These are phyloP conservation scores for Friedmanniomyces endolithicus DNA, from an alignment of 495 filamentous ascomycete species.

Conservation along the genomic window DNA sequence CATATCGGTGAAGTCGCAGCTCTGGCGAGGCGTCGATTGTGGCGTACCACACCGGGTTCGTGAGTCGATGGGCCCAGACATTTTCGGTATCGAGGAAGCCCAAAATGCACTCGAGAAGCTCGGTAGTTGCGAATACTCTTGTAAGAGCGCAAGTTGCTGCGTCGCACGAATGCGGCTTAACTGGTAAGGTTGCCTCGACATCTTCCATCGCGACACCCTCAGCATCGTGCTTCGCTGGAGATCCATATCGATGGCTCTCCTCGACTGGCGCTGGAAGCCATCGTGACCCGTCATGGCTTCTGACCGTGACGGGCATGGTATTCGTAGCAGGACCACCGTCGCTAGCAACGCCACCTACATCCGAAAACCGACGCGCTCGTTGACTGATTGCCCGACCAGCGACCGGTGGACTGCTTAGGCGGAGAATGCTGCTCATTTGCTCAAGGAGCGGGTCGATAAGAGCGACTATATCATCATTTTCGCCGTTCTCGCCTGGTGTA, in stretches of 20 bases:
- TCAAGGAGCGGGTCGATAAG: constrained; percentile 1
- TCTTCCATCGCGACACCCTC: neutral
- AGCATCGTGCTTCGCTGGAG: neutral
- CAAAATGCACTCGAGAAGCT: constrained; percentile 10
- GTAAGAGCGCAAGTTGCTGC: constrained; percentile 2
- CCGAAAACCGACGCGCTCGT: neutral
- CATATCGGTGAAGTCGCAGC: constrained; percentile 13
- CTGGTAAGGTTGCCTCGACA: neutral
- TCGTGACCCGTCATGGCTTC: constrained; percentile 5
- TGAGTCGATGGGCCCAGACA: constrained; percentile 1
- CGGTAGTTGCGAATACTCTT: constrained; percentile 9
- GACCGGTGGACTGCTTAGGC: neutral
- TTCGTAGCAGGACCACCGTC: too few species aligned
- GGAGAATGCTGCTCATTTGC: constrained; percentile 2
- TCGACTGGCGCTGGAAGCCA: constrained; percentile 11
- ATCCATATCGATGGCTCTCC: neutral
- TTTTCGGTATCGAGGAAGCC: constrained; percentile 1
- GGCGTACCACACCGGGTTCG: constrained; percentile 1
- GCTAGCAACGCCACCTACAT: neutral
- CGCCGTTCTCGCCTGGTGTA: neutral
- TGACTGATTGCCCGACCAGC: neutral
- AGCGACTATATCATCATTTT: too few species aligned
- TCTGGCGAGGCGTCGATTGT: constrained; percentile 5
- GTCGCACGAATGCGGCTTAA: constrained; percentile 7
- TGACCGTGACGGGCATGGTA: neutral